Percentiles rank a stretch among this genome's conserved stretches.
phyloP scores from a whole-genome alignment of 176 grass and related monocot species.

The Oryza rufipogon region DNA sequence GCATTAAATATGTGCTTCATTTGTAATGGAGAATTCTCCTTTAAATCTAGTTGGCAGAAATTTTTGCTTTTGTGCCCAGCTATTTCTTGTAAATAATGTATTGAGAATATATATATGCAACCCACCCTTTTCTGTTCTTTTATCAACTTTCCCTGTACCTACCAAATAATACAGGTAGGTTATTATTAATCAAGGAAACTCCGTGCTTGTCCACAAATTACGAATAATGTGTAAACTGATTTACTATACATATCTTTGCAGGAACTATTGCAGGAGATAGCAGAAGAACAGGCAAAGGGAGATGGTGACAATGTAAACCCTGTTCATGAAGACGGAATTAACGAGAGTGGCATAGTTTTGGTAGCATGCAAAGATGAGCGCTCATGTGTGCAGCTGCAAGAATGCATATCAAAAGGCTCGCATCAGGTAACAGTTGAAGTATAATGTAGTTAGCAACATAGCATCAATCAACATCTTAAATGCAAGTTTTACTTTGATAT shows the following conservation, averaged over 20 bases:
- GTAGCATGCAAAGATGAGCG: slow-evolving; percentile 94
- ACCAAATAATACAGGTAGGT: slow-evolving; percentile 18
- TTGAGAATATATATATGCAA: not conserved
- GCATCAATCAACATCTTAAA: slow-evolving; percentile 20
- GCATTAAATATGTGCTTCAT: not conserved
- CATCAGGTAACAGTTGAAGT: slow-evolving; percentile 55
- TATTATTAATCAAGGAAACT: slow-evolving; percentile 26
- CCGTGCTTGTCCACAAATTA: slow-evolving; percentile 11
- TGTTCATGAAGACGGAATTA: slow-evolving; percentile 38
- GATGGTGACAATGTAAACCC: slow-evolving; percentile 34
- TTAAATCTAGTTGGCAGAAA: not conserved
- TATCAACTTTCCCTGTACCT: slow-evolving; percentile 10
- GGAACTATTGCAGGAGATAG: slow-evolving; percentile 93
- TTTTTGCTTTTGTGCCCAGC: slow-evolving; percentile 9
- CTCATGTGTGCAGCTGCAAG: slow-evolving; percentile 88
- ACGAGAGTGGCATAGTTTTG: slow-evolving; percentile 64
- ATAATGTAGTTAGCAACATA: not conserved
- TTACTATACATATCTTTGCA: slow-evolving; percentile 43
- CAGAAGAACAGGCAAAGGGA: slow-evolving; percentile 71
- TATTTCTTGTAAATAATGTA: slow-evolving; percentile 6
- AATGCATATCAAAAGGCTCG: slow-evolving; percentile 72
- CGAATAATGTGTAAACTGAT: slow-evolving; percentile 19
- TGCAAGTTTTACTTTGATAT: slow-evolving; percentile 18
- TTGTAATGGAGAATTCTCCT: not conserved
- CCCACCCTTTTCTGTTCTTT: slow-evolving; percentile 34